phyloP scores from a whole-genome alignment of 2,329 filamentous ascomycete species.

The Penicillium sp. region DNA sequence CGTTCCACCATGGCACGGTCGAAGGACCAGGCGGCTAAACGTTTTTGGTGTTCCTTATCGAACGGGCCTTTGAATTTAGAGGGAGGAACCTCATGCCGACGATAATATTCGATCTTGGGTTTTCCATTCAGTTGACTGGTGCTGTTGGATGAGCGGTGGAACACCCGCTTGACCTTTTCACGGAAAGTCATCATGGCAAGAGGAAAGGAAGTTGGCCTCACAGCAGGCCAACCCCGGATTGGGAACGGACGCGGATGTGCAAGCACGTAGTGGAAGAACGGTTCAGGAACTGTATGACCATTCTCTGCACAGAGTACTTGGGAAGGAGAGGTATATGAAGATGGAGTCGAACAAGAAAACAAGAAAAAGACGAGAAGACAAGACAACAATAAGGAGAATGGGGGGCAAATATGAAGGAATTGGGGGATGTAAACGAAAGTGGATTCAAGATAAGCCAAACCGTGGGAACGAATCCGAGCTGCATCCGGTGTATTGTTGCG shows the following conservation, averaged over 20 bases:
- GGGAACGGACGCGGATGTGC: constrained; percentile 35
- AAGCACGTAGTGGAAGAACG: constrained; percentile 30
- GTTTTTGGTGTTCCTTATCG: constrained; percentile 46
- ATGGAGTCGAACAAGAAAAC: neutral
- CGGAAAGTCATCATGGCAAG: constrained; percentile 36
- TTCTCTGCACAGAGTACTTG: constrained; percentile 12
- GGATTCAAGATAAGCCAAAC: constrained; percentile 15
- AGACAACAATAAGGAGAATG: neutral
- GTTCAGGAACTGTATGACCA: constrained; percentile 25
- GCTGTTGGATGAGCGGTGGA: constrained; percentile 30
- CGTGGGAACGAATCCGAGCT: constrained; percentile 4
- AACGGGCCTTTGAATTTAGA: constrained; percentile 52
- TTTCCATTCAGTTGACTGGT: constrained; percentile 28
- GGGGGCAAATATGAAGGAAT: constrained; percentile 4
- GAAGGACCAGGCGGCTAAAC: constrained; percentile 47
- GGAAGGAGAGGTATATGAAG: neutral
- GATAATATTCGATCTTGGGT: constrained; percentile 50
- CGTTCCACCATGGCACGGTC: constrained; percentile 36
- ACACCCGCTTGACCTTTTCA: constrained; percentile 38
- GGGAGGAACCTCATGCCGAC: constrained; percentile 47
- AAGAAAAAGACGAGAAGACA: constrained; percentile 8
- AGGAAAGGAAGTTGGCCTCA: neutral
- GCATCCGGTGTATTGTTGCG: neutral
- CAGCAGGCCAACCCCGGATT: constrained; percentile 30
- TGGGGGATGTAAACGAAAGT: constrained; percentile 1